Conservation (phyloP, 1,139 yeast genomes). For the Magnusiomyces suaveolens region DNA sequence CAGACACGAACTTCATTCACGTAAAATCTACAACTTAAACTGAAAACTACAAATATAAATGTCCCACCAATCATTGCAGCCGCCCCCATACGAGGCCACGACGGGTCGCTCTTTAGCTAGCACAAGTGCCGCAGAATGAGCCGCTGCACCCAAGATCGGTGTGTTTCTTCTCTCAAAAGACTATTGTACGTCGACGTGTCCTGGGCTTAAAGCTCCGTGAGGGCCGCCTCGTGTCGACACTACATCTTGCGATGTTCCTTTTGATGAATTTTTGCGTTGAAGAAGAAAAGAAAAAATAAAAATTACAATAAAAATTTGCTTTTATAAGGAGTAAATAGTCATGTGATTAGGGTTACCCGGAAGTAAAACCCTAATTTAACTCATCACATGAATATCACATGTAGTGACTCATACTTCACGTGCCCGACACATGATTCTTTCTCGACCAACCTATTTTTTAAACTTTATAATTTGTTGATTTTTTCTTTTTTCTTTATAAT, state of each 20-base stretch:
- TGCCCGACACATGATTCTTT: not conserved
- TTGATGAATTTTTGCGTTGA: conserved; percentile 28
- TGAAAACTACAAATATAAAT: too few species aligned
- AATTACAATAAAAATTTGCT: not conserved
- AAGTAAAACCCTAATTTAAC: not conserved
- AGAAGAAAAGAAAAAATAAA: conserved; percentile 16
- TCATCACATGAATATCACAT: not conserved
- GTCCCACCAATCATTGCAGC: conserved; percentile 36
- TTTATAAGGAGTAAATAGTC: not conserved
- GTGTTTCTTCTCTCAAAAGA: conserved; percentile 30
- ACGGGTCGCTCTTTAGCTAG: conserved; percentile 32
- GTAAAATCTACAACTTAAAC: too few species aligned
- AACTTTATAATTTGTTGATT: not conserved
- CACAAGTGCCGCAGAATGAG: conserved; percentile 19
- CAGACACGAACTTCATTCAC: too few species aligned
- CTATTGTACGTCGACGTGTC: conserved; percentile 27
- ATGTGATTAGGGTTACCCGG: too few species aligned
- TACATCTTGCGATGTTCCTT: conserved; percentile 22
- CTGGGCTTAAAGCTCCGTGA: conserved; percentile 31
- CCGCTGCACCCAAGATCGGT: conserved; percentile 38
- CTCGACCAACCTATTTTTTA: not conserved
- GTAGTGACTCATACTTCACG: not conserved
- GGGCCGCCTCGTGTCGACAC: conserved; percentile 36
- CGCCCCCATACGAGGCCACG: conserved; percentile 35
- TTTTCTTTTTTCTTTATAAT: not conserved